Percentiles rank a stretch among this genome's conserved stretches.
Evolutionary conservation across 768 basidiomycete genomes (phyloP).

Genomic region (Mycena haematopus): DNA sequence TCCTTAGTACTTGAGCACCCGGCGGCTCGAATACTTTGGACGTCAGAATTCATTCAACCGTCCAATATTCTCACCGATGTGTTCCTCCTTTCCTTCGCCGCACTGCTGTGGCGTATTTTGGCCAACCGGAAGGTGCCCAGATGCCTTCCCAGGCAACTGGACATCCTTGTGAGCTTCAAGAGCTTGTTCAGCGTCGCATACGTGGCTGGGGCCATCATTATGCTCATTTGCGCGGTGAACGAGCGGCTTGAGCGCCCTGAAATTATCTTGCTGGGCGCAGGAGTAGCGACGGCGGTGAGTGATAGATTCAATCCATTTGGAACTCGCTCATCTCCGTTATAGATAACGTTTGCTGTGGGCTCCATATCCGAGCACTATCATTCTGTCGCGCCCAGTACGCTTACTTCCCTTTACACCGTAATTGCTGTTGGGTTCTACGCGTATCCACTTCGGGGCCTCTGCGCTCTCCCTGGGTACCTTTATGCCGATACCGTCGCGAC

Average conservation of each 20-base stretch:
- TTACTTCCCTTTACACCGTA: conserved; percentile 8
- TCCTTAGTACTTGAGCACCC: no score
- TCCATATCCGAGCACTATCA: conserved; percentile 21
- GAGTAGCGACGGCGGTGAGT: conserved; percentile 13
- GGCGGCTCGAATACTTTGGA: not conserved
- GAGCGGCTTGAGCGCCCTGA: not conserved
- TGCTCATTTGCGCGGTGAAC: not conserved
- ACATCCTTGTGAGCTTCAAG: conserved; percentile 1
- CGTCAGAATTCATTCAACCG: not conserved
- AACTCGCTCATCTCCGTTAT: not conserved
- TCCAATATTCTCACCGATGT: not conserved
- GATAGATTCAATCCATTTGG: not conserved
- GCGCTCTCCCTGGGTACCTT: not conserved
- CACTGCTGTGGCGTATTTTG: not conserved
- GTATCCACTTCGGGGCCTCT: not conserved
- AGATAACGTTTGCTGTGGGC: conserved; percentile 6
- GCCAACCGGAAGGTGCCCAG: conserved; percentile 1
- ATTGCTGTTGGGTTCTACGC: conserved; percentile 4
- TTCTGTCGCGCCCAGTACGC: conserved; percentile 17
- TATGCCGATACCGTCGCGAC: not conserved
- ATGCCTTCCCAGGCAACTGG: not conserved
- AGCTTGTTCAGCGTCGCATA: conserved; percentile 1
- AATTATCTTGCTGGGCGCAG: not conserved
- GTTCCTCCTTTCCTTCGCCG: not conserved
- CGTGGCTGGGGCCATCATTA: not conserved